A percentile compares a stretch with the other conserved stretches of the same genome.
These are phyloP conservation scores for Sporobolomyces phaffii DNA, from an alignment of 768 basidiomycete species.

Conservation along the genomic window DNA sequence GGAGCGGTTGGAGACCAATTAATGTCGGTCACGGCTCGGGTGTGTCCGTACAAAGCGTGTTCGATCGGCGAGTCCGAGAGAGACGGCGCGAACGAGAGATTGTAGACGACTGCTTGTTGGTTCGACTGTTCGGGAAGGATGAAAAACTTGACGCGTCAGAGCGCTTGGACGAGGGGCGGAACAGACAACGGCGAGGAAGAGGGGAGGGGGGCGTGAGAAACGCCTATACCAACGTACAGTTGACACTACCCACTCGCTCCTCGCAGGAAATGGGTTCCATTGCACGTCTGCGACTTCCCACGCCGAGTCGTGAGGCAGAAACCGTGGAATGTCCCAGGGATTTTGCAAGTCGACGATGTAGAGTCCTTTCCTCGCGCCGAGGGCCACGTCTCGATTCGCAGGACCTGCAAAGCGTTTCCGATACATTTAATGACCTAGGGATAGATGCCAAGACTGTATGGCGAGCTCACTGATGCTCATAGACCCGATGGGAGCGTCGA, in stretches of 20 bases:
- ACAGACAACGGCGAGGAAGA: too few relatives aligned
- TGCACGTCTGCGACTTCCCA: constrained; percentile 67
- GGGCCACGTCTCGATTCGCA: constrained; percentile 74
- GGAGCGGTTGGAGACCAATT: constrained; percentile 90
- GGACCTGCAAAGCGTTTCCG: constrained; percentile 48
- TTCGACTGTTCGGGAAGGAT: constrained; percentile 54
- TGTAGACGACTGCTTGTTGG: constrained; percentile 91
- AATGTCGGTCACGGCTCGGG: constrained; percentile 93
- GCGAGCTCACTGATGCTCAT: constrained; percentile 36
- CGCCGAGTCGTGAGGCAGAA: constrained; percentile 89
- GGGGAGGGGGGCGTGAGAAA: too few relatives aligned
- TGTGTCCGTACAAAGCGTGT: constrained; percentile 78
- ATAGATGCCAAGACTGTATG: not conserved
- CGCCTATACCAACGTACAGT: constrained; percentile 53
- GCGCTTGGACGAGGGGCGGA: too few relatives aligned
- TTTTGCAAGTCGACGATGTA: constrained; percentile 91
- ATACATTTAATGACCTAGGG: constrained; percentile 7
- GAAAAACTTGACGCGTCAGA: too few relatives aligned
- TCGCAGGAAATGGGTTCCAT: constrained; percentile 76
- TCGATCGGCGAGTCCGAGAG: constrained; percentile 69
- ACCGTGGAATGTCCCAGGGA: constrained; percentile 78
- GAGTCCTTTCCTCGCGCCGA: constrained; percentile 83
- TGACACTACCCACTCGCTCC: constrained; percentile 74
- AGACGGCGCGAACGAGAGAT: constrained; percentile 53
- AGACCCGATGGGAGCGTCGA: constrained; percentile 46